These are phyloP conservation scores for Leccinum aurantiacum DNA, from an alignment of 768 basidiomycete species.

Conservation along the genomic window DNA sequence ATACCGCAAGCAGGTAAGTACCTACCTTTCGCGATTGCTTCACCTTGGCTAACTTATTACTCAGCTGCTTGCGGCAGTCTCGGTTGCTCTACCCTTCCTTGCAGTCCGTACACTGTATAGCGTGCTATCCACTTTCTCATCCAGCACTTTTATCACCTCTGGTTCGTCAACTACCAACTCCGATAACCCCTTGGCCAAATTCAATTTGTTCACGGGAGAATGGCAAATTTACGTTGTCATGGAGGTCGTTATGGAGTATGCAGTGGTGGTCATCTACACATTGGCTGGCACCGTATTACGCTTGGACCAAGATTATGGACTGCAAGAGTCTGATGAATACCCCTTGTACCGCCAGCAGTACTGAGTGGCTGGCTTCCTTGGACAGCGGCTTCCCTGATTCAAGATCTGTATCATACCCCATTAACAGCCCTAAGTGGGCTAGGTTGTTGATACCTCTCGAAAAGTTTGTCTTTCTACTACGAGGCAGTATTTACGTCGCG, in stretches of 20 bases:
- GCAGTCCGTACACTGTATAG: constrained; percentile 49
- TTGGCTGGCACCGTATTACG: constrained; percentile 30
- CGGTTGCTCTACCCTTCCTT: constrained; percentile 58
- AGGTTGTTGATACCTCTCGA: not conserved
- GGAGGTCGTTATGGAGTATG: constrained; percentile 60
- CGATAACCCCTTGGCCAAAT: constrained; percentile 43
- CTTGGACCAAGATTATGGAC: constrained; percentile 34
- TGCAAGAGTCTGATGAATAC: constrained; percentile 27
- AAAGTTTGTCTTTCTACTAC: not conserved
- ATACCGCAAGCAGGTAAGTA: constrained; percentile 36
- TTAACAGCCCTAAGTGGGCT: not conserved
- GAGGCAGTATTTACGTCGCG: not conserved
- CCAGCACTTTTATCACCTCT: constrained; percentile 38
- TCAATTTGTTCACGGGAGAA: constrained; percentile 56
- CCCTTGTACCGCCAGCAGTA: constrained; percentile 37
- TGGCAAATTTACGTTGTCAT: constrained; percentile 61
- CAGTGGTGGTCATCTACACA: constrained; percentile 45
- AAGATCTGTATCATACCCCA: not conserved
- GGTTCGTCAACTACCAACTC: constrained; percentile 20
- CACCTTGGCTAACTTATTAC: constrained; percentile 10
- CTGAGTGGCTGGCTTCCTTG: constrained; percentile 7
- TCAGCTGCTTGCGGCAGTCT: constrained; percentile 58
- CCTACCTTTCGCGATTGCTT: constrained; percentile 2
- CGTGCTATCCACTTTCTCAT: constrained; percentile 57
- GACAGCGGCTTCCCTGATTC: not conserved